Evolutionary conservation across 352 stramenopile species (phyloP).

Genomic region (Albugo laibachii): DNA sequence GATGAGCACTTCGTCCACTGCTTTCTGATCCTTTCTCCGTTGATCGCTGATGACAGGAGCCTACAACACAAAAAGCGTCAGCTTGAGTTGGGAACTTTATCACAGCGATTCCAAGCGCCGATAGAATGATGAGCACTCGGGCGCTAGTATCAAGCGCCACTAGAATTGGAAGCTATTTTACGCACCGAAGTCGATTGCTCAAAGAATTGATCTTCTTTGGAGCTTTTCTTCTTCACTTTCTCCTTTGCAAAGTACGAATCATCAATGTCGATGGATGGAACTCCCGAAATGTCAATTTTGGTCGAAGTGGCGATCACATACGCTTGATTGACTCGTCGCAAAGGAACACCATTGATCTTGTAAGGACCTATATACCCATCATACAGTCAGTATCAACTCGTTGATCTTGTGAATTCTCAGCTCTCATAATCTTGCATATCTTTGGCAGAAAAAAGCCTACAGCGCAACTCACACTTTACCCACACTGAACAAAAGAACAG

Average conservation of each 20-base stretch:
- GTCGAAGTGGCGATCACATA: conserved; percentile 98
- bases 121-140: conserved; percentile 12
- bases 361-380: conserved; percentile 77
- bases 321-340: conserved; percentile 96
- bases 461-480: too few relatives aligned
- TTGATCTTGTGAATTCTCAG: conserved; percentile 33
- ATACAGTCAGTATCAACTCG: background rate
- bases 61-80: conserved; percentile 15
- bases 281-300: conserved; percentile 87
- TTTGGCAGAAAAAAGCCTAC: conserved; percentile 15
- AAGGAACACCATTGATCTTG: conserved; percentile 97
- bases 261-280: conserved; percentile 86
- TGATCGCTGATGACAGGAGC: conserved; percentile 89
- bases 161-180: conserved; percentile 6
- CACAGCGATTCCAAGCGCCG: conserved; percentile 83
- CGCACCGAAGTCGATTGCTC: conserved; percentile 72
- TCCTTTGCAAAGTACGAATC: conserved; percentile 96
- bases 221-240: conserved; percentile 75
- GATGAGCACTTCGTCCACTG: conserved; percentile 85
- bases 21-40: conserved; percentile 98
- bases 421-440: conserved; percentile 77
- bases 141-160: conserved; percentile 7
- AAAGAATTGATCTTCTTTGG: conserved; percentile 97
- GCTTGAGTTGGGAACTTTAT: conserved; percentile 58
- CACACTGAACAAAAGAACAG: too few relatives aligned